Evolutionary conservation across 306 rosid genomes (phyloP).

Genomic region (Quercus glauca): DNA sequence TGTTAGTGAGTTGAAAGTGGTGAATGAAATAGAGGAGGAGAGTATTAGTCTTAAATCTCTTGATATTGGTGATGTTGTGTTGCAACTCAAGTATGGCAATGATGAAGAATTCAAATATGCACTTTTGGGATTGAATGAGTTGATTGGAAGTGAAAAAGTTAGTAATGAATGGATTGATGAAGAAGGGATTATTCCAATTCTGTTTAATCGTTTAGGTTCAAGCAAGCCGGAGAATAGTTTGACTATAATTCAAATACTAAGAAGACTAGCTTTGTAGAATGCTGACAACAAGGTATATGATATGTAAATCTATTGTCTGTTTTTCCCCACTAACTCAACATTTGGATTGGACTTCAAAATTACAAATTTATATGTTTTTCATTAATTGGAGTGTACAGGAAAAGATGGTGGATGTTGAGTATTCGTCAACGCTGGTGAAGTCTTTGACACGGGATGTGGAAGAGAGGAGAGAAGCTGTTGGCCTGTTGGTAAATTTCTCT

Average conservation of each 20-base stretch:
- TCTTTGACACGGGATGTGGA: conserved; percentile 66
- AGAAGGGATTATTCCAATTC: conserved; percentile 51
- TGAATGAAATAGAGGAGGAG: conserved; percentile 56
- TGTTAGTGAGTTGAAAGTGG: conserved; percentile 35
- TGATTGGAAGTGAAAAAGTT: conserved; percentile 33
- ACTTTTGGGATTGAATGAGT: conserved; percentile 50
- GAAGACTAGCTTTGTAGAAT: conserved; percentile 46
- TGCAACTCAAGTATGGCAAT: conserved; percentile 67
- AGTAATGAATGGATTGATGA: conserved; percentile 49
- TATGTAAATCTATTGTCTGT: background rate
- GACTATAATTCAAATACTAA: conserved; percentile 47
- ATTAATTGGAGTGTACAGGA: conserved; percentile 60
- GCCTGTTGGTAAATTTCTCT: conserved; percentile 65
- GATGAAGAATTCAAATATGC: conserved; percentile 65
- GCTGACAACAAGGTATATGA: conserved; percentile 59
- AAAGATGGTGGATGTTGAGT: conserved; percentile 60
- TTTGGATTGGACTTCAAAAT: background rate
- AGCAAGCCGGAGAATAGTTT: conserved; percentile 47
- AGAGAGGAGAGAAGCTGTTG: conserved; percentile 84
- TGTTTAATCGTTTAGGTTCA: conserved; percentile 61
- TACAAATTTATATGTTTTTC: conserved; percentile 10
- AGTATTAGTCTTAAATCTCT: conserved; percentile 13
- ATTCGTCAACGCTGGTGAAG: conserved; percentile 67
- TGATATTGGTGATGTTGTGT: conserved; percentile 46
- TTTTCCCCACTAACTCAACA: background rate